Percentiles rank a stretch among this genome's conserved stretches.
Evolutionary conservation across 169 alveolate species (phyloP).

Genomic region (Plasmodium sp.): DNA sequence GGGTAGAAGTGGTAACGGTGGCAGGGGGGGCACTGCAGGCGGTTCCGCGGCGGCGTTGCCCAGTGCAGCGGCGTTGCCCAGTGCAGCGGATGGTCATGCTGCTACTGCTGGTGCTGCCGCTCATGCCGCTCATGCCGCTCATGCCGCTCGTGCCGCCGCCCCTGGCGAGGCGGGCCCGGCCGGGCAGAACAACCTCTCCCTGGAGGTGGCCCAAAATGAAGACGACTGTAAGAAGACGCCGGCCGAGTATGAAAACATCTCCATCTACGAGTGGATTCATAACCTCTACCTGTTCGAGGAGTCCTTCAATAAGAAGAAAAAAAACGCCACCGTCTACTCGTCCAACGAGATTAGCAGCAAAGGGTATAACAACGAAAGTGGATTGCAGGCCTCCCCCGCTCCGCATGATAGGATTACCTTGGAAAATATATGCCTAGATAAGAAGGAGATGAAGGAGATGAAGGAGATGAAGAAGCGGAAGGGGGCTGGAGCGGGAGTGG

Average conservation of each 20-base stretch:
- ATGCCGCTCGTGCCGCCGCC: not conserved
- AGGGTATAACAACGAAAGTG: not conserved
- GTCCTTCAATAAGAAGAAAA: conserved; percentile 65
- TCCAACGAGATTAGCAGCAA: conserved; percentile 1
- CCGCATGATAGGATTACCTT: not conserved
- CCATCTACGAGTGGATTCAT: conserved; percentile 70
- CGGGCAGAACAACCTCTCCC: not conserved
- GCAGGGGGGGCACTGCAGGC: not conserved
- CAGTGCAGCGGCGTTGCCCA: not conserved
- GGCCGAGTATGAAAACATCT: conserved; percentile 45
- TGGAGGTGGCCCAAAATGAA: conserved; percentile 3
- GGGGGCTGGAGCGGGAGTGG: not conserved
- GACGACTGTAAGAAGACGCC: not conserved
- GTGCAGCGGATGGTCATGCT: not conserved
- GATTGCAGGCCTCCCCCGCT: not conserved
- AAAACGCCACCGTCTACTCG: conserved; percentile 3
- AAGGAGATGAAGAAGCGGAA: not conserved
- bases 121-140: not conserved
- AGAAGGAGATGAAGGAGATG: not conserved
- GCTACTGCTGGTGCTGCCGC: not conserved
- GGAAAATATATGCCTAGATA: not conserved
- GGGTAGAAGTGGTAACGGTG: not conserved
- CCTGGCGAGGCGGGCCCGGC: not conserved
- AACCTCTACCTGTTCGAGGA: conserved; percentile 64
- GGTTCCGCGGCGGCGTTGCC: not conserved